A percentile compares a stretch with the other conserved stretches of the same genome.
Evolutionary conservation across 345 rosid genomes (phyloP).

Genomic region (Microcos paniculata): DNA sequence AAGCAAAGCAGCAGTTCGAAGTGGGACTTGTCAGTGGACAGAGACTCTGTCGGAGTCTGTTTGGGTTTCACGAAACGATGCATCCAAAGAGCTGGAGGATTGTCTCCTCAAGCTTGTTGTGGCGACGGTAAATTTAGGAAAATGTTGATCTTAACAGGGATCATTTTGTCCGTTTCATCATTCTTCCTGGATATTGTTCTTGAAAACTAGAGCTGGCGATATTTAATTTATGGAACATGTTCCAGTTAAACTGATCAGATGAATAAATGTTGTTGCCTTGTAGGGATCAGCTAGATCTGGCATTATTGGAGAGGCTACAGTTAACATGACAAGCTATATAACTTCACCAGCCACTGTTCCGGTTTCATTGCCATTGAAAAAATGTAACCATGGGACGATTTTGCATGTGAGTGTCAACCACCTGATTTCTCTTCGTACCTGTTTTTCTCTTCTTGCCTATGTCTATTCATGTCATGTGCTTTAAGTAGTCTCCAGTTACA

Average conservation of each 20-base stretch:
- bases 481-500: too few relatives aligned
- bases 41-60: slow-evolving; percentile 46
- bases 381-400: slow-evolving; percentile 45
- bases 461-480: too few relatives aligned
- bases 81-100: slow-evolving; percentile 39
- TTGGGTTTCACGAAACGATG: slow-evolving; percentile 33
- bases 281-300: slow-evolving; percentile 62
- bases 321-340: slow-evolving; percentile 45
- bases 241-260: background rate
- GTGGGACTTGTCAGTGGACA: slow-evolving; percentile 61
- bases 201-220: background rate
- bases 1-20: slow-evolving; percentile 37
- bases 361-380: slow-evolving; percentile 55
- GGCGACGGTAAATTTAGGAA: slow-evolving; percentile 34
- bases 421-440: background rate
- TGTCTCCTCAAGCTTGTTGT: slow-evolving; percentile 44
- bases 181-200: background rate
- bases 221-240: background rate
- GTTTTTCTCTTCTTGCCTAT: background rate
- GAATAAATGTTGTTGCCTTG: background rate
- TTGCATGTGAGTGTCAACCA: slow-evolving; percentile 41
- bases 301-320: slow-evolving; percentile 51
- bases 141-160: background rate
- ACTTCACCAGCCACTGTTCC: slow-evolving; percentile 30
- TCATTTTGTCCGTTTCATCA: background rate